Base-by-base conservation (phyloP, 257 asterid genomes). In the Echium plantagineum region DNA sequence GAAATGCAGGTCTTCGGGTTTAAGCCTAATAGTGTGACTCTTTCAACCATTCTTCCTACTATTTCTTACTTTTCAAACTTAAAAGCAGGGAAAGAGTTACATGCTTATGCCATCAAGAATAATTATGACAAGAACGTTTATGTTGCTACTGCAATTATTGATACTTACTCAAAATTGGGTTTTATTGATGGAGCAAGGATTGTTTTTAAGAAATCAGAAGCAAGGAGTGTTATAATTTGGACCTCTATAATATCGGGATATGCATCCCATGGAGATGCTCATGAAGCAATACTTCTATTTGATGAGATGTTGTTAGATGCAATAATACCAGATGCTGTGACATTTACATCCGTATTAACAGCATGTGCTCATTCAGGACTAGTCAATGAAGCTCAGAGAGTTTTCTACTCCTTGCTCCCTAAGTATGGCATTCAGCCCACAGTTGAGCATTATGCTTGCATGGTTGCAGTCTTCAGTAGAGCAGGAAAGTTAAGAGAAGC, bases 351-450 rank as follows among this genome's bases (percentile, higher is more conserved):
- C 65, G 88, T 87, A 54, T 69, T 87, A 71, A 59, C 96, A 53
- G 96, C 91, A 28, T 87, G 97, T 65, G 94, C 95, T 65, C 96
- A 81, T 71, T 67, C 85, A 56, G 97, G 97, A 42, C 72, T 85
- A 63, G 83, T 87, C 15, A 74, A 67, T 22, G 74, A 87, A 60
- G 94, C 91, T 65, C 53, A 71, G 79, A 79, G 72, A 69, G 66
- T 90, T 53, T 83, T 85, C 66, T 46, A 76, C 56, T 58, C 74
- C 2, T 59, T 81, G 67, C 64, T 77, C 66, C 83, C 87, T 2
- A 71, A 73, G 65, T 80, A 81, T 57, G 84, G 77, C 49, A 75
- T 80, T 72, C 77, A 71, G 6, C 96, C 90, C 16, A 65, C 68
- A 72, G 69, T 59, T 66, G 85, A 87, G 78, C 97, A 87, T 56